Evolutionary conservation across 2,329 filamentous ascomycete species (phyloP), one percentile per base, ranked within the genome.

Genomic region (Fusarium zealandicum): DNA sequence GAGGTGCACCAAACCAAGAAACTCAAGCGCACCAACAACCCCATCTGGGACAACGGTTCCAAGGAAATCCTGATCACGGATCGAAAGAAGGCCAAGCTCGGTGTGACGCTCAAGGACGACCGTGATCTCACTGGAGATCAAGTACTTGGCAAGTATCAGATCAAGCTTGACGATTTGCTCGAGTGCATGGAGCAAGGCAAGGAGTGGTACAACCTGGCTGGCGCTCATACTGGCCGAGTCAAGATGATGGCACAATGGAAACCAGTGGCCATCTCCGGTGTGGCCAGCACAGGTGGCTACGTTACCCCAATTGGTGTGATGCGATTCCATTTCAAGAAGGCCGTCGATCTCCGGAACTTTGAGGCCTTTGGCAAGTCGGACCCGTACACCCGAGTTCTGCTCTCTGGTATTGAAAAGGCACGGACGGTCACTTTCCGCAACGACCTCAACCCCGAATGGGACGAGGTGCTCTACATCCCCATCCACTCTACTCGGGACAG

Each of bases 321-420:
- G 86, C 88, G 95, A 59, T 81, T 99, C 63, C 93, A 99, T 74
- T 93, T 98, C 79, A 85, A 90, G 76, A 87, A 85, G 68, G 95
- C 92, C 25, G 84, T 82, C 42, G 86, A 93, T 66, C 82, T 99
- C 36, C 90, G 92, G 54, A 99, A 99, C 72, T 83, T 97, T 46
- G 95, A 99, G 75, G 91, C 92, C 3, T 85, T 99, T 73, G 95
- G 95, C 75, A 98, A 98, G 75, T 98, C 95, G 1, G 96, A 99
- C 73, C 92, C 95, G 0, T 99, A 99, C 68, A 90, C 88, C 17
- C 88, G 93, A 35, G 89, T 98, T 1, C 75, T 97, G 46, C 82
- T 97, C 7, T 96, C 93, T 40, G 93, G 95, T 38, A 87, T 98
- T 51, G 89, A 95, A 70, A 96, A 93, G 73, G 92, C 85, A 9